phyloP scores from a whole-genome alignment of 2,329 filamentous ascomycete species.

The Epichloe baconii region DNA sequence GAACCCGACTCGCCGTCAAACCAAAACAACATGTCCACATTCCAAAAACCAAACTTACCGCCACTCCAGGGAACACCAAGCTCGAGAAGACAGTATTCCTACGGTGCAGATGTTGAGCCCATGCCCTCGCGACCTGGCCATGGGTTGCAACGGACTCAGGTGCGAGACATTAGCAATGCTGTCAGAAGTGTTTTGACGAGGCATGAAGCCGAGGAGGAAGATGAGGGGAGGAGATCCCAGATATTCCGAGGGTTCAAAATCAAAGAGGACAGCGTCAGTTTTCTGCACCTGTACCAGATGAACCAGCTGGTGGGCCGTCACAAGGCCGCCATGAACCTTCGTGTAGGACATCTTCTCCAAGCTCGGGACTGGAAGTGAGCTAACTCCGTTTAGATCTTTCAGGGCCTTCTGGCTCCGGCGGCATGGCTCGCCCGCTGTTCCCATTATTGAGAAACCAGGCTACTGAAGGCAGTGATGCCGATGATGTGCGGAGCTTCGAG shows the following conservation, averaged over 20 bases:
- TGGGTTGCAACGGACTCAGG: conserved; percentile 7
- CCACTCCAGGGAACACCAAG: conserved; percentile 20
- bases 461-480: conserved; percentile 14
- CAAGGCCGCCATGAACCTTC: conserved; percentile 1
- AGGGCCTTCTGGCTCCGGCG: background rate
- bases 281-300: conserved; percentile 10
- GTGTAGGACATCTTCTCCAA: background rate
- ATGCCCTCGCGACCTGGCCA: conserved; percentile 11
- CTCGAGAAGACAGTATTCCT: conserved; percentile 24
- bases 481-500: conserved; percentile 22
- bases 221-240: conserved; percentile 7
- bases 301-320: conserved; percentile 7
- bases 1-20: conserved; percentile 6
- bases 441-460: background rate
- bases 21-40: conserved; percentile 2
- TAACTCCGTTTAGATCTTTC: conserved; percentile 4
- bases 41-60: conserved; percentile 16
- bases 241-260: background rate
- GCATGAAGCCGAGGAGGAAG: conserved; percentile 4
- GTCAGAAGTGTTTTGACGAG: conserved; percentile 16
- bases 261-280: background rate
- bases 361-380: background rate
- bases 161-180: conserved; percentile 16
- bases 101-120: conserved; percentile 25
- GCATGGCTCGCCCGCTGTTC: background rate